Percentiles rank a stretch among this genome's conserved stretches.
Conservation (phyloP, 176 grass and related monocot genomes). For the Triticum timopheevii region DNA sequence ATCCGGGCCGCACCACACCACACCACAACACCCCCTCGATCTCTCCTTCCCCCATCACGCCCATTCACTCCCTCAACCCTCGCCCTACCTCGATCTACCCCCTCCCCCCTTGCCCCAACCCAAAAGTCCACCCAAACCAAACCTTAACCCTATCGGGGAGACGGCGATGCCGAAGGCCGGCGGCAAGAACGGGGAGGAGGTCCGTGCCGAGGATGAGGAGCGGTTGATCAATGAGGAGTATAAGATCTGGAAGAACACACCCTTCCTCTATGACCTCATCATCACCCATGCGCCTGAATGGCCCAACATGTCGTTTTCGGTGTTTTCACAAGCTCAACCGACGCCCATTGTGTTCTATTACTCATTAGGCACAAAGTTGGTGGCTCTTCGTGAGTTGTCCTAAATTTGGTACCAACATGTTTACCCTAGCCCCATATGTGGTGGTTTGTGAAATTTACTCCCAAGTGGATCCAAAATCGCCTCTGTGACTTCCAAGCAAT, state of each 20-base stretch:
- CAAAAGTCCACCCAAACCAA: constrained; percentile 8
- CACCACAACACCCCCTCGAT: neutral
- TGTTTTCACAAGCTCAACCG: too few relatives aligned
- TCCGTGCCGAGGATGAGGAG: constrained; percentile 71
- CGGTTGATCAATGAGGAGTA: constrained; percentile 91
- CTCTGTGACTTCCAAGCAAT: too few relatives aligned
- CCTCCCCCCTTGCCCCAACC: neutral
- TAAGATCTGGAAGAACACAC: constrained; percentile 99
- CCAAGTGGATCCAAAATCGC: too few relatives aligned
- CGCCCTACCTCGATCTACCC: constrained; percentile 36
- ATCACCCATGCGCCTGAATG: constrained; percentile 87
- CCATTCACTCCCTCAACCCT: neutral
- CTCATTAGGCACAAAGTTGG: too few relatives aligned
- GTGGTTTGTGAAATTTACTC: too few relatives aligned
- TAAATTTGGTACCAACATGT: too few relatives aligned
- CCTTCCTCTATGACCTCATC: constrained; percentile 89
- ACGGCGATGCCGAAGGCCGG: constrained; percentile 52
- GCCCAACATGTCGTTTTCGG: neutral
- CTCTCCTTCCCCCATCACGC: neutral
- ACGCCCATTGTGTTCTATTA: too few relatives aligned
- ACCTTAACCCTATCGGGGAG: constrained; percentile 40
- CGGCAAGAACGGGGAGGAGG: constrained; percentile 52
- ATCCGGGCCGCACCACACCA: neutral
- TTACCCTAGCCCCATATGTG: too few relatives aligned
- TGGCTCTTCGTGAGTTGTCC: too few relatives aligned